A percentile compares a stretch with the other conserved stretches of the same genome.
These are phyloP conservation scores for Trichoderma pleuroti DNA, from an alignment of 2,329 filamentous ascomycete genomes.

Conservation along the genomic window DNA sequence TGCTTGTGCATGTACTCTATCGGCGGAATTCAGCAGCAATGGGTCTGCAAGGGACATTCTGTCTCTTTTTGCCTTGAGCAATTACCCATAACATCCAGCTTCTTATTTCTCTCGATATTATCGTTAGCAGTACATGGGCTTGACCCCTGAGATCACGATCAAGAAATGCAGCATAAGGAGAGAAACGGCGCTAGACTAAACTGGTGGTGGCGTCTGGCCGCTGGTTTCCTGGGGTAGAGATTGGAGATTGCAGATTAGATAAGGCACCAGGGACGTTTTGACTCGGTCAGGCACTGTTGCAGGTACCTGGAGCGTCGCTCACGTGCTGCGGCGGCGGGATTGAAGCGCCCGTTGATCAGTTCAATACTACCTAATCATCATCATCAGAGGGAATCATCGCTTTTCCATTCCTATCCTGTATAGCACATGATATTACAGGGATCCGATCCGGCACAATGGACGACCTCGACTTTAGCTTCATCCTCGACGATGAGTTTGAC, in stretches of 20 bases:
- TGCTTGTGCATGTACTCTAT: not conserved
- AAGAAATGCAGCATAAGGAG: not conserved
- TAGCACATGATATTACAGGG: not conserved
- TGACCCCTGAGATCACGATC: not conserved
- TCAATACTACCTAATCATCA: not conserved
- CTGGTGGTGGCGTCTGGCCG: not conserved
- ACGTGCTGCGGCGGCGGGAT: not conserved
- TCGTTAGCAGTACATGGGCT: not conserved
- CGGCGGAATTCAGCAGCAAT: not conserved
- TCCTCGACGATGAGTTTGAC: constrained; percentile 52
- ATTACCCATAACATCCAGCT: not conserved
- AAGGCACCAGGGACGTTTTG: not conserved
- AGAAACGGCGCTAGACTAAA: not conserved
- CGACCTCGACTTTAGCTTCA: constrained; percentile 32
- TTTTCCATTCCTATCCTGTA: not conserved
- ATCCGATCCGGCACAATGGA: not conserved
- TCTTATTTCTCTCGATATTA: not conserved
- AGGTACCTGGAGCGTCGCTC: not conserved
- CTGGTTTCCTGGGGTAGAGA: not conserved
- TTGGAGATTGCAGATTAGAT: not conserved
- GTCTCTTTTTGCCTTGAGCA: not conserved
- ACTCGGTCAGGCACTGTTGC: not conserved
- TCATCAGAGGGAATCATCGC: not conserved
- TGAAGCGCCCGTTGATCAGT: not conserved
- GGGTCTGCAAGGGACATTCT: not conserved